Conservation (phyloP, 495 filamentous ascomycete genomes). For the Xylaria venustula region DNA sequence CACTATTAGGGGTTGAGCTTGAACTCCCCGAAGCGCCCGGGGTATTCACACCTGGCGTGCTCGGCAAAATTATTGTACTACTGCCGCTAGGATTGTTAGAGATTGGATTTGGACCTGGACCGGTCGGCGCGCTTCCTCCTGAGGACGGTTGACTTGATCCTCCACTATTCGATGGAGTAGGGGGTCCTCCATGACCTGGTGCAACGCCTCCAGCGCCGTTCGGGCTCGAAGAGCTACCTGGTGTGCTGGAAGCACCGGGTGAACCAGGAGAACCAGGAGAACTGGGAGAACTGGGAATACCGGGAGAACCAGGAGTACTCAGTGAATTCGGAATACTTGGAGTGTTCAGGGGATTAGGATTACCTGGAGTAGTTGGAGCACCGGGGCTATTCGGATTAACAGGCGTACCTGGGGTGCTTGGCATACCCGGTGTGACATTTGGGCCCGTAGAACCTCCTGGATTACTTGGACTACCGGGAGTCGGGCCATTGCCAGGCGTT, state of each 20-base stretch:
- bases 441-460: not conserved
- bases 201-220: slow-evolving; percentile 11
- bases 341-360: not conserved
- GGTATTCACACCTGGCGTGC: slow-evolving; percentile 7
- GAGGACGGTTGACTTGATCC: not conserved
- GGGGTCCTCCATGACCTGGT: slow-evolving; percentile 10
- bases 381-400: not conserved
- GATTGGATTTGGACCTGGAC: not conserved
- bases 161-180: slow-evolving; percentile 14
- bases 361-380: not conserved
- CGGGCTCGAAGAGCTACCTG: slow-evolving; percentile 10
- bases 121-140: not conserved
- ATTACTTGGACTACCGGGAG: not conserved
- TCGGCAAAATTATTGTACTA: slow-evolving; percentile 3
- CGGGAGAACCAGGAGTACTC: not conserved
- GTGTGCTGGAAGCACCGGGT: not conserved
- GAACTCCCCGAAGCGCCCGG: slow-evolving; percentile 1
- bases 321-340: not conserved
- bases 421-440: not conserved
- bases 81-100: not conserved
- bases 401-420: not conserved
- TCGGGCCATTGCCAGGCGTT: slow-evolving; percentile 2
- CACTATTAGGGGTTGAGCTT: slow-evolving; percentile 9
- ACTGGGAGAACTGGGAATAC: not conserved
- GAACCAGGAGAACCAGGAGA: not conserved